Evolutionary conservation across 2,329 filamentous ascomycete species (phyloP).

Genomic region (Huntiella bhutanensis): DNA sequence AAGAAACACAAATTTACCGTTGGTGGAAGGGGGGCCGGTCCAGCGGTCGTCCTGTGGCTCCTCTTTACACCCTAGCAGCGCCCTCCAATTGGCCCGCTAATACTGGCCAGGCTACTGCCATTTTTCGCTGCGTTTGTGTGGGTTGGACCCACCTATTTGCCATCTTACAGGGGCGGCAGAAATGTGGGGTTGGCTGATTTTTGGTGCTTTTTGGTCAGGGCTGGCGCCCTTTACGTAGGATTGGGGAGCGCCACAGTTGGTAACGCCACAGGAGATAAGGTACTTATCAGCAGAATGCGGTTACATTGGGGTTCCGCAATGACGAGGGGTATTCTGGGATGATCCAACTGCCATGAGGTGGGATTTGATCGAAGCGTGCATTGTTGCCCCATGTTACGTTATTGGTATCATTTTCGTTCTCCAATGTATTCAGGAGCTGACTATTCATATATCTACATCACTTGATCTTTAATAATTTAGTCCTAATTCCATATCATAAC

Average conservation of each 20-base stretch:
- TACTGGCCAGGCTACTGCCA: conserved; percentile 3
- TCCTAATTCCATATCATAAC: background rate
- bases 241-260: conserved; percentile 1
- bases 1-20: conserved; percentile 10
- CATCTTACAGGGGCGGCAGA: background rate
- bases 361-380: background rate
- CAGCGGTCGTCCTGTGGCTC: conserved; percentile 9
- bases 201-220: conserved; percentile 6
- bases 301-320: conserved; percentile 8
- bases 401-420: background rate
- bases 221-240: conserved; percentile 7
- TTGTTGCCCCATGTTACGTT: conserved; percentile 6
- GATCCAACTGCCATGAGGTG: background rate
- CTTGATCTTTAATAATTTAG: background rate
- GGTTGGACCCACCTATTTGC: conserved; percentile 9
- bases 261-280: conserved; percentile 6
- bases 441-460: background rate
- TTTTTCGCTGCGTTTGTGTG: conserved; percentile 11
- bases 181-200: conserved; percentile 5
- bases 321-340: conserved; percentile 2
- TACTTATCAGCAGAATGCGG: background rate
- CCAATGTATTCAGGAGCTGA: background rate
- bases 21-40: conserved; percentile 1
- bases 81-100: conserved; percentile 8
- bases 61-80: conserved; percentile 7